Evolutionary conservation across 768 basidiomycete genomes (phyloP), one percentile per base, ranked within the genome.

Genomic region (Mycena rosella): DNA sequence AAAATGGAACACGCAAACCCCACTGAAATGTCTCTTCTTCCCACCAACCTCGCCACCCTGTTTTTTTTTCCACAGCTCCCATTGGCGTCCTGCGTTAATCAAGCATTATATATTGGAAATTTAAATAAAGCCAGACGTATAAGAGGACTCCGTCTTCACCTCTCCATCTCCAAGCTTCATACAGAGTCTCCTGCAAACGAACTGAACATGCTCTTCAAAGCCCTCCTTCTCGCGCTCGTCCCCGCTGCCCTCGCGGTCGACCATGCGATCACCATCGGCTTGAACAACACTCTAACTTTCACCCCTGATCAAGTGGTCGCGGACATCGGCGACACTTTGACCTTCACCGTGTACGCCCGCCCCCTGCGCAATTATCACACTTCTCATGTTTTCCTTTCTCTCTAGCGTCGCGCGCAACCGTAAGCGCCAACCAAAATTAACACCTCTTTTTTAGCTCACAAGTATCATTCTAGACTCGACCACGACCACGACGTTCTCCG

Each of bases 311-410:
- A 44, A n/a, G 60, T 72, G 47, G 30, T 55, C n/a, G 65, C 73
- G 36, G 64, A 13, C 42, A 24, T 68, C 27, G 68, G 65, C 47
- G 72, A 73, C 64, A 69, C 68, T 11, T 24, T 73, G 60, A 73
- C 70, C 18, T 73, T 73, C 65, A 71, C 61, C 14, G 67, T 69
- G 68, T 72, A 58, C 26, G 64, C 29, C 29, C 20, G 3, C 8
- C 9, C 13, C 29, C n/a, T 36, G 2, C 20, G 5, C 22, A 5
- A 47, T 65, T 47, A 51, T 56, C 11, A 38, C 49, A 29, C 11
- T 34, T 34, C 11, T 34, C 11, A 11, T 34, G 32, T 34, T 11
- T 11, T 11, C 32, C 6, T 11, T 11, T 11, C 6, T 11, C 30
- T 29, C 29, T 17, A 72, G 70, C 52, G 32, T 73, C 58, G n/a